Evolutionary conservation across 2,329 filamentous ascomycete species (phyloP), one percentile per base, ranked within the genome.

Genomic region (Colletotrichum musicola): DNA sequence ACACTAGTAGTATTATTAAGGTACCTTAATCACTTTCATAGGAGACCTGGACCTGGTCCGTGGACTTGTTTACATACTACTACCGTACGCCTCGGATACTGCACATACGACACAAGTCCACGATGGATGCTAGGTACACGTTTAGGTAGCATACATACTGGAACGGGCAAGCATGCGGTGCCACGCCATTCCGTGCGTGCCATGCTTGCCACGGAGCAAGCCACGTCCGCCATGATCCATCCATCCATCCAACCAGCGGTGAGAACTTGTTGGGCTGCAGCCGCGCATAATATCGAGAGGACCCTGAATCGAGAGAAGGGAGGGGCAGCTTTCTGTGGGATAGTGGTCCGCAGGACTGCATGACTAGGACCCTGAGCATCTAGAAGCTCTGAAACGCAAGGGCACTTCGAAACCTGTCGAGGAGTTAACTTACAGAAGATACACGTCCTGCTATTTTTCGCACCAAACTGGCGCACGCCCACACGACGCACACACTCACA

Each of bases 281-380:
- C 35, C 49, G 38, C 16, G 42, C 62, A 68, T 60, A 50, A 65
- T 35, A 22, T 25, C 42, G 42, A 68, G 42, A 68, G 62, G 65
- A 68, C 65, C 62, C 65, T 68, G 62, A 49, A 68, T 68, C 49
- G 64, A 50, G 30, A 27, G 35, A 35, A 14, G 46, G 47, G 42
- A 30, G 30, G 30, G 30, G 30, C 27, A 30, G 10, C 7, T 40
- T 54, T 40, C 42, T 55, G 42, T 55, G 30, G 54, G 18, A 54
- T 59, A 35, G 35, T 30, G 38, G 59, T 22, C 20, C 47, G 60
- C 47, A 25, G 18, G 40, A 67, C 60, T 54, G 55, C 55, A 65
- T 68, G 62, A 65, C 55, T 68, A 65, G 61, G 65, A 65, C 65
- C 65, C 65, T 65, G 65, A 68, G 49, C 44, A 60, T 68, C 55